These are phyloP conservation scores for Xylariaceae sp. DNA, from an alignment of 2,329 filamentous ascomycete genomes.

Conservation along the genomic window DNA sequence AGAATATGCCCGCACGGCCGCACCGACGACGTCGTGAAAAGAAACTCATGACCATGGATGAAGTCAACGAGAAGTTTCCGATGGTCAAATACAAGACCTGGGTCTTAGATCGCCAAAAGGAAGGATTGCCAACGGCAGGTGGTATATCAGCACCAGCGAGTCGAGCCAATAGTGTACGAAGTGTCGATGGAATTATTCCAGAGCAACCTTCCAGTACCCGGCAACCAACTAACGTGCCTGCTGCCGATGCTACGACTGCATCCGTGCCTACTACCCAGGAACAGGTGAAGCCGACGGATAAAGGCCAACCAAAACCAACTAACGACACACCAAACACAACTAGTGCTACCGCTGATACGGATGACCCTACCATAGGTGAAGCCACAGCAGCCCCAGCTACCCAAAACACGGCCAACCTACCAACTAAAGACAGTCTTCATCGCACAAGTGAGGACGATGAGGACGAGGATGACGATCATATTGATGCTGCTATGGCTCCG, in stretches of 20 bases:
- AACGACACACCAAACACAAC: constrained; percentile 34
- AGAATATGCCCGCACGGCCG: constrained; percentile 77
- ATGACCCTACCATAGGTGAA: not conserved
- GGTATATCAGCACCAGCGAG: constrained; percentile 80
- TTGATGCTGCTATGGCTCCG: constrained; percentile 79
- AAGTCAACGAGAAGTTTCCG: constrained; percentile 97
- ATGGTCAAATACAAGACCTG: constrained; percentile 96
- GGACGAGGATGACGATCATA: constrained; percentile 80
- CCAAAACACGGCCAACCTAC: constrained; percentile 26
- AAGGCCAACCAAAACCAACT: constrained; percentile 38
- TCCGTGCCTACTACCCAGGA: not conserved
- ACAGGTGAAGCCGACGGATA: constrained; percentile 30
- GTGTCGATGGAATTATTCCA: constrained; percentile 63
- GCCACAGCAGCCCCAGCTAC: constrained; percentile 27
- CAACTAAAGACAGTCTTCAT: constrained; percentile 32
- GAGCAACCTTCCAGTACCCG: constrained; percentile 53
- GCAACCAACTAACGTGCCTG: constrained; percentile 50
- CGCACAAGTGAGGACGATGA: constrained; percentile 54
- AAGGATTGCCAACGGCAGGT: constrained; percentile 82
- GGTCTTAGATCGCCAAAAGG: constrained; percentile 80
- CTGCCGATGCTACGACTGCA: constrained; percentile 38
- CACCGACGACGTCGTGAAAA: constrained; percentile 91
- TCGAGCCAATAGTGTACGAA: constrained; percentile 73
- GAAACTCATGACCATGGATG: constrained; percentile 98
- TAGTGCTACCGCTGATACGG: constrained; percentile 11